Conservation (phyloP, 2,329 filamentous ascomycete species). For the Drechslerella dactyloides region DNA sequence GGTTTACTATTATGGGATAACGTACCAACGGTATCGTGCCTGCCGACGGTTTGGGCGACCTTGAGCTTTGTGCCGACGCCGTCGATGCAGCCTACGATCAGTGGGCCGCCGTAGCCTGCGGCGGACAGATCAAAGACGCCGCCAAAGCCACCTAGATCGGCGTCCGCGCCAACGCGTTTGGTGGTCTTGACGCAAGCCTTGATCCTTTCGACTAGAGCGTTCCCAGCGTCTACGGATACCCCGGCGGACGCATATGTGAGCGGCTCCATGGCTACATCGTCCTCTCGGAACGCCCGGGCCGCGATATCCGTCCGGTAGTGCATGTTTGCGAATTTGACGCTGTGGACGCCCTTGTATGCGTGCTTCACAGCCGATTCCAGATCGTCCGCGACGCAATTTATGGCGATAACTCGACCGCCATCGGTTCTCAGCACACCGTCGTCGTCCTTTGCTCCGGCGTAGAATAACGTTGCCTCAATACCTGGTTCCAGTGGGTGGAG, state of each 20-base stretch:
- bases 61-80: conserved; percentile 97
- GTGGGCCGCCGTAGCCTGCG: conserved; percentile 78
- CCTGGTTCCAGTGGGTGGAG: conserved; percentile 58
- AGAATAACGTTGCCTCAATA: conserved; percentile 76
- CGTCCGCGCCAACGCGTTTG: conserved; percentile 82
- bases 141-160: conserved; percentile 93
- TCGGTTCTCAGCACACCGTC: conserved; percentile 73
- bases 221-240: conserved; percentile 92
- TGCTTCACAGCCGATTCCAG: conserved; percentile 82
- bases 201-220: conserved; percentile 89
- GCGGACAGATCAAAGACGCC: conserved; percentile 79
- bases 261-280: conserved; percentile 57
- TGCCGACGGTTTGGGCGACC: conserved; percentile 85
- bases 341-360: conserved; percentile 82
- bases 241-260: conserved; percentile 93
- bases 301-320: conserved; percentile 94
- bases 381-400: conserved; percentile 77
- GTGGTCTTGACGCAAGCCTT: conserved; percentile 88
- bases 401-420: conserved; percentile 90
- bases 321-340: conserved; percentile 84
- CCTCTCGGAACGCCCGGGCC: conserved; percentile 64
- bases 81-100: conserved; percentile 92
- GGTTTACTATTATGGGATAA: not conserved
- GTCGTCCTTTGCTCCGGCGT: conserved; percentile 79
- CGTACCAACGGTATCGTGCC: conserved; percentile 82